Evolutionary conservation across 163 green algal genomes (phyloP), one percentile per base, ranked within the genome.

Genomic region (Volvox carteri): DNA sequence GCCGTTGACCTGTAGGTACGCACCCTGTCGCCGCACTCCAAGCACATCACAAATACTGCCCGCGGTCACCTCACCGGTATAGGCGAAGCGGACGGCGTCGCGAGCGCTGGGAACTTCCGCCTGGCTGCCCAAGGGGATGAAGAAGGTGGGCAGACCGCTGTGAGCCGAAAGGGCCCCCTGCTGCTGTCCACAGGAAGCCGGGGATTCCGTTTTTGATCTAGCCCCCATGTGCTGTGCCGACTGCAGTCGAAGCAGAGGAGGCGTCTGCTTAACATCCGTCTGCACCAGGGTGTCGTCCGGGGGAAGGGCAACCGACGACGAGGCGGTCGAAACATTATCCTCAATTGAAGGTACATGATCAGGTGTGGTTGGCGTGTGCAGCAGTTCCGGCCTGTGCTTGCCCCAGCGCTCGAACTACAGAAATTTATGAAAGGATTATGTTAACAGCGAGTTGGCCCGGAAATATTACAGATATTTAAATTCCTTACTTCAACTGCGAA

Each of bases 1-100:
- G 41, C 37, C 78, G 5, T n/a, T 37, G 0, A 86, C 46, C 58
- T 86, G 58, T 41, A 86, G 11, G 58, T 77, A 86, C 16, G n/a
- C 41, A 0, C 30, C 78, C 58, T 77, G 78, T 21, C 58, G 58
- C 28, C 78, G 78, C 28, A 86, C 25, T 41, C 39, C 58, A 1
- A 86, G 78, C 39, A 46, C 21, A 23, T 86, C 25, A 30, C 23
- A 28, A 1, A 76, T 48, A 58, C 39, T 70, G 75, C 75, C 50
- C 50, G 48, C 75, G 1, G 33, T 30, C 48, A 84, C 33, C 42
- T 16, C 4, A 11, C 75, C 75, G 12, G 48, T 72, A 33, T 84
- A 84, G 8, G 75, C 75, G 50, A 72, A 84, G 5, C 12, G 16
- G 50, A 84, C 70, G 52, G 75, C 75, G 12, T n/a, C 75, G 35